Evolutionary conservation across 2,329 filamentous ascomycete species (phyloP), one percentile per base, ranked within the genome.

Genomic region (Ascochyta pisi): DNA sequence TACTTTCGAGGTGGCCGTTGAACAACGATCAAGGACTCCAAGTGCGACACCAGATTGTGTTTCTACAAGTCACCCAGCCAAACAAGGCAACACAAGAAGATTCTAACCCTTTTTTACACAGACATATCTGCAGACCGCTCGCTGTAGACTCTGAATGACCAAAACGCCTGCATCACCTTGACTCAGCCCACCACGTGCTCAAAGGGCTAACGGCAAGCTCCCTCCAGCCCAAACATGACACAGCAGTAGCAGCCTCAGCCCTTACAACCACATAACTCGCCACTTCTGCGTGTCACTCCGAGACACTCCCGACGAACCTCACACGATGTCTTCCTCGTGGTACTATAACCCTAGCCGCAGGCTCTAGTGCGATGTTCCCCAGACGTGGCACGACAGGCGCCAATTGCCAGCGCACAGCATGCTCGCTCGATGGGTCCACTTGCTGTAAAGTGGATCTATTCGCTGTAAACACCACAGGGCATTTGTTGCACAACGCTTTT

Each of bases 381-480:
- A 65, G 64, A 67, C 58, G 60, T 64, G 49, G 55, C 62, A 70
- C 65, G 44, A 60, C 70, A 62, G 63, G 45, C 63, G 57, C 64
- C 64, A 61, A 54, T 50, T 61, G 61, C 61, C 62, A 67, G 61
- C 63, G 47, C 53, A 56, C 47, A 55, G 47, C 62, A 57, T 66
- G 58, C 59, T 65, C 57, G 49, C 51, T 33, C 41, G 13, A 55
- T 41, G 22, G 52, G 55, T 42, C 51, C 29, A 39, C 26, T 31
- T 43, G 48, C 39, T 50, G 39, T 42, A 52, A 60, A 40, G 56
- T 59, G 45, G 56, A 39, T 45, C 40, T 31, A 55, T 23, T 57
- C 27, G 41, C 56, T 64, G 42, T 42, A 58, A 62, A 43, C 47
- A 56, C 42, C 47, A 43, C 42, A 51, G 33, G 45, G 51, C 16